Evolutionary conservation across 495 filamentous ascomycete genomes (phyloP), one percentile per base, ranked within the genome.

Genomic region (Aspergillus kassunensis): DNA sequence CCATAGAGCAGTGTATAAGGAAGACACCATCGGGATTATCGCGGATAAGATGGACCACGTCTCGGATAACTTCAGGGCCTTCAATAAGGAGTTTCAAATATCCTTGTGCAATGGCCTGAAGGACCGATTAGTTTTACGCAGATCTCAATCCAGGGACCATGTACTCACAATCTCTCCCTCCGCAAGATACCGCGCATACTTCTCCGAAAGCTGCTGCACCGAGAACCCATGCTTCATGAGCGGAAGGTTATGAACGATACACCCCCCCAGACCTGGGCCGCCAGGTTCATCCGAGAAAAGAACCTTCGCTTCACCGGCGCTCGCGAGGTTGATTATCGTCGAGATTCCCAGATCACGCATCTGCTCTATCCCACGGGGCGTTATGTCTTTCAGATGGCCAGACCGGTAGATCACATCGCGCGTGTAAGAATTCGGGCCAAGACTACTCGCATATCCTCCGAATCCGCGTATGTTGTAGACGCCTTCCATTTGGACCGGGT

Each of bases 1-100:
- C 51, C 25, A 47, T 16, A 5, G 33, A 16, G 12, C 51, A 47
- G 19, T 53, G 51, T 11, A 45, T 16, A 6, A 47, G 43, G n/a
- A 36, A 47, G 1, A 36, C 33, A 19, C 31, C 15, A 1, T 23
- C 10, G 1, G 43, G 51, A 18, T 42, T 39, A 23, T 53, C 42
- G 24, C 20, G 42, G 11, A 53, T 47, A 0, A 31, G 16, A 8
- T n/a, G 13, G 3, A 47, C 12, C 2, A 53, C 23, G 2, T 37
- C 23, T 2, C 33, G 7, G 12, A 53, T 24, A 0, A 43, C 42
- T 0, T 15, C 16, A 9, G 15, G 16, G 6, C 51, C 42, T 40
- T 46, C 34, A 1, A 12, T 6, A 8, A 53, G 33, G 6, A 53
- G 31, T 6, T 39, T 24, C 16, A 45, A 0, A 18, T 53, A 53